Conservation (phyloP, 2,329 filamentous ascomycete genomes). For the Didymosphaeria variabile region DNA sequence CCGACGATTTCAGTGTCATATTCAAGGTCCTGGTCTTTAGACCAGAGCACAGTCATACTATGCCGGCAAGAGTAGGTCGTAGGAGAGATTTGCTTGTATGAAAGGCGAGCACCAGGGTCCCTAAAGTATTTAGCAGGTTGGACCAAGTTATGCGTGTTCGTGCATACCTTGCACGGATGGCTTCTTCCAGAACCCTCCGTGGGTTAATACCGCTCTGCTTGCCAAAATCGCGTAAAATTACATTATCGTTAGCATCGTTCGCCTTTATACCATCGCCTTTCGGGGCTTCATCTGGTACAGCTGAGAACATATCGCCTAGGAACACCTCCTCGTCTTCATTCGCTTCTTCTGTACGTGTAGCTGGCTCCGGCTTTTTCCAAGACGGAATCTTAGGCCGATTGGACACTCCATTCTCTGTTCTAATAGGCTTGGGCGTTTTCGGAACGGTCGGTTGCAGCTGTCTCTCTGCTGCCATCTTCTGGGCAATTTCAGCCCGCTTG, state of each 20-base stretch:
- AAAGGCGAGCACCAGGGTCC: conserved; percentile 73
- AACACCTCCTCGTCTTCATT: conserved; percentile 57
- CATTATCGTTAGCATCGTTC: conserved; percentile 55
- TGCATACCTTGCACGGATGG: conserved; percentile 78
- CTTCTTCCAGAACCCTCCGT: conserved; percentile 80
- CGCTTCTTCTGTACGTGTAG: conserved; percentile 50
- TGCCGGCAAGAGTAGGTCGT: conserved; percentile 80
- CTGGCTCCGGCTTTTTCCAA: conserved; percentile 12
- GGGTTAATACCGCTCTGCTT: conserved; percentile 81
- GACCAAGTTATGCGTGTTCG: not conserved
- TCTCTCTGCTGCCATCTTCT: conserved; percentile 46
- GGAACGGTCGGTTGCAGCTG: conserved; percentile 3
- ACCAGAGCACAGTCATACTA: conserved; percentile 78
- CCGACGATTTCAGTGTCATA: conserved; percentile 54
- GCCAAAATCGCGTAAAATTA: conserved; percentile 82
- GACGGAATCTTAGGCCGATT: conserved; percentile 1
- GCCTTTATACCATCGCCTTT: conserved; percentile 38
- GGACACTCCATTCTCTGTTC: not conserved
- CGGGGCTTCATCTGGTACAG: conserved; percentile 54
- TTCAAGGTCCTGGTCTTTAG: conserved; percentile 70
- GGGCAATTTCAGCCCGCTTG: conserved; percentile 54
- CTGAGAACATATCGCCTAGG: conserved; percentile 67
- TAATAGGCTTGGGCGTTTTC: not conserved
- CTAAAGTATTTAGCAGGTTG: conserved; percentile 43
- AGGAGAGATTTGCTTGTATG: conserved; percentile 75